phyloP scores from a whole-genome alignment of 176 grass and related monocot species.

The Carex scoparia region DNA sequence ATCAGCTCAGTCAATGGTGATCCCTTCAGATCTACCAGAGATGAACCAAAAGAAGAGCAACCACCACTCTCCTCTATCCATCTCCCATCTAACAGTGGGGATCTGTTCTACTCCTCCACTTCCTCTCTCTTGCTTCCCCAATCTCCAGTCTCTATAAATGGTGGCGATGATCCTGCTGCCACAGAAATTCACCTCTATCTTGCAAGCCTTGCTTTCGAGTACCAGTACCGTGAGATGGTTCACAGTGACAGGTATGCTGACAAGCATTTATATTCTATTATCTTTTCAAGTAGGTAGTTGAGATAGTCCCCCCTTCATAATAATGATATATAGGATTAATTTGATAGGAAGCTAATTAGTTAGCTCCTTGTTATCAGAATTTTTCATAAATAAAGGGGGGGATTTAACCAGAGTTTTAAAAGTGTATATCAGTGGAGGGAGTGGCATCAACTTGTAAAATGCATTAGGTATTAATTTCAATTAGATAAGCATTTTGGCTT shows the following conservation, averaged over 20 bases:
- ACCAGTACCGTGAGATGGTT: slow-evolving; percentile 46
- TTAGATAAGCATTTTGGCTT: neutral
- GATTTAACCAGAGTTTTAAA: neutral
- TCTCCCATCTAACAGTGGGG: slow-evolving; percentile 36
- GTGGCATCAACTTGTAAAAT: neutral
- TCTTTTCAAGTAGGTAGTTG: too few species aligned
- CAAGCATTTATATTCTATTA: too few species aligned
- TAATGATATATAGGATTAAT: neutral
- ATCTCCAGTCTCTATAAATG: slow-evolving; percentile 50
- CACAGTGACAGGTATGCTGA: slow-evolving; percentile 22
- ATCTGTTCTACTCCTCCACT: slow-evolving; percentile 54
- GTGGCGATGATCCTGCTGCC: slow-evolving; percentile 30
- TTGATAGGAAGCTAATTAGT: neutral
- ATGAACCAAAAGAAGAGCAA: slow-evolving; percentile 26
- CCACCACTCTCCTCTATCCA: slow-evolving; percentile 35
- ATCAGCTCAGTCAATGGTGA: slow-evolving; percentile 40
- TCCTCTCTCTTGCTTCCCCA: slow-evolving; percentile 65
- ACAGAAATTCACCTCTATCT: slow-evolving; percentile 63
- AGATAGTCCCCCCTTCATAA: neutral
- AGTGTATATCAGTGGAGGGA: too few species aligned
- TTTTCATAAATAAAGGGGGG: neutral
- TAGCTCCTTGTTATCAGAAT: neutral
- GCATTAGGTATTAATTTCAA: too few species aligned
- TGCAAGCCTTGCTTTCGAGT: slow-evolving; percentile 66
- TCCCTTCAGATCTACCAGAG: slow-evolving; percentile 44